These are phyloP conservation scores for Fusarium chaquense DNA, from an alignment of 2,329 filamentous ascomycete species.

Conservation along the genomic window DNA sequence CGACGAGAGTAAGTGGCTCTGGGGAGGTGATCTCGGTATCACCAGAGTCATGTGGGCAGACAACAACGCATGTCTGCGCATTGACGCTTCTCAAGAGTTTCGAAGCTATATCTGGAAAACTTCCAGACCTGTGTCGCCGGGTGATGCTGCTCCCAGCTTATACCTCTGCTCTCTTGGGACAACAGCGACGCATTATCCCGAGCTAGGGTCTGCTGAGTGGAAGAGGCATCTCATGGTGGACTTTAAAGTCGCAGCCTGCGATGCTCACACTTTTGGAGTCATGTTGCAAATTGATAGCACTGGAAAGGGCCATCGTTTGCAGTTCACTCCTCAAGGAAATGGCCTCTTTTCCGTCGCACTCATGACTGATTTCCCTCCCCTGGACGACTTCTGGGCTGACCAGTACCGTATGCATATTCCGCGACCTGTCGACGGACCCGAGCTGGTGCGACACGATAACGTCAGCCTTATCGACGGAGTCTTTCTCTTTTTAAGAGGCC, in stretches of 20 bases:
- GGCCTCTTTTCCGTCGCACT: conserved; percentile 48
- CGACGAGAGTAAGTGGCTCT: conserved; percentile 53
- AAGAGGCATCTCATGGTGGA: conserved; percentile 40
- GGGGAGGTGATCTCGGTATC: conserved; percentile 53
- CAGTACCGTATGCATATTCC: conserved; percentile 51
- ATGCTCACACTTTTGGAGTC: conserved; percentile 49
- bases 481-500: conserved; percentile 44
- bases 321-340: conserved; percentile 40
- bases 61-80: conserved; percentile 42
- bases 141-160: conserved; percentile 42
- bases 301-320: conserved; percentile 46
- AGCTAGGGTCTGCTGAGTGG: conserved; percentile 36
- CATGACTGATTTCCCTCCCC: conserved; percentile 49
- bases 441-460: conserved; percentile 51
- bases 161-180: conserved; percentile 46
- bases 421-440: conserved; percentile 52
- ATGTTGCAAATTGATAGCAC: conserved; percentile 47
- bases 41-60: conserved; percentile 51
- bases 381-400: conserved; percentile 56
- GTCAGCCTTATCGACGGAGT: conserved; percentile 46
- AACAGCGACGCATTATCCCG: conserved; percentile 45
- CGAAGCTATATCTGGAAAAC: conserved; percentile 34
- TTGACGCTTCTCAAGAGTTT: conserved; percentile 44
- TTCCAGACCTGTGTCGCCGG: conserved; percentile 37
- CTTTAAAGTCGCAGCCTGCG: conserved; percentile 44